These are phyloP conservation scores for Populus hybrid DNA, from an alignment of 441 rosid species.

Conservation along the genomic window DNA sequence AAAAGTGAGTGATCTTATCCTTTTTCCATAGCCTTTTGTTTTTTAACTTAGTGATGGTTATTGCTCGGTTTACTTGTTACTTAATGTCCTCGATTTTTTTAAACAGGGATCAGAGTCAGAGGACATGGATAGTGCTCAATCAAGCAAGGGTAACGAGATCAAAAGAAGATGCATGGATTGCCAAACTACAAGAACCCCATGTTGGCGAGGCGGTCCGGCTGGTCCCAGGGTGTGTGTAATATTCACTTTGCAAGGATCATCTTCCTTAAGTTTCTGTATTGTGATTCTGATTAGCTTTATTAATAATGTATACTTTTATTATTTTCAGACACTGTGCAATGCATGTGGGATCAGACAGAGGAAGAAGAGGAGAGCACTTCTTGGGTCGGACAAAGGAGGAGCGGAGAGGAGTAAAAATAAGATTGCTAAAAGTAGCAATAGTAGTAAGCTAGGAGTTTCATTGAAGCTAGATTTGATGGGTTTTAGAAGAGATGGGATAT, in stretches of 20 bases:
- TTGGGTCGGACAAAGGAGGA: slow-evolving; percentile 36
- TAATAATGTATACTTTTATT: not conserved
- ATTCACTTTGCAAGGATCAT: not conserved
- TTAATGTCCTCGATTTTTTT: not conserved
- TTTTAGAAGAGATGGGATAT: slow-evolving; percentile 42
- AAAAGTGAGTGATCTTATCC: slow-evolving; percentile 16
- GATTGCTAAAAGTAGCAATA: slow-evolving; percentile 14
- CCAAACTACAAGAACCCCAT: slow-evolving; percentile 79
- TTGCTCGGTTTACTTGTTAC: not conserved
- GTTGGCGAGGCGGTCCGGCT: slow-evolving; percentile 93
- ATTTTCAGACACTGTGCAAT: slow-evolving; percentile 74
- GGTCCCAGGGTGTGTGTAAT: slow-evolving; percentile 69
- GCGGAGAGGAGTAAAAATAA: slow-evolving; percentile 30
- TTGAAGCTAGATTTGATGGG: slow-evolving; percentile 41
- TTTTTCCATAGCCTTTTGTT: not conserved
- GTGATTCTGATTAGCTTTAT: not conserved
- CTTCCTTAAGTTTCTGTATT: not conserved
- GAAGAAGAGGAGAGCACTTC: slow-evolving; percentile 47
- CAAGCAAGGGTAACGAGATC: slow-evolving; percentile 14
- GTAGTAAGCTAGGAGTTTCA: slow-evolving; percentile 29
- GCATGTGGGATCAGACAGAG: slow-evolving; percentile 88
- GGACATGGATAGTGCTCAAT: not conserved
- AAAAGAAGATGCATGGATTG: slow-evolving; percentile 79
- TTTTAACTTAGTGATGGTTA: not conserved
- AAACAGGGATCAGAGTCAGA: slow-evolving; percentile 22